These are phyloP conservation scores for Trifolium repens DNA, from an alignment of 306 rosid species.

Conservation along the genomic window DNA sequence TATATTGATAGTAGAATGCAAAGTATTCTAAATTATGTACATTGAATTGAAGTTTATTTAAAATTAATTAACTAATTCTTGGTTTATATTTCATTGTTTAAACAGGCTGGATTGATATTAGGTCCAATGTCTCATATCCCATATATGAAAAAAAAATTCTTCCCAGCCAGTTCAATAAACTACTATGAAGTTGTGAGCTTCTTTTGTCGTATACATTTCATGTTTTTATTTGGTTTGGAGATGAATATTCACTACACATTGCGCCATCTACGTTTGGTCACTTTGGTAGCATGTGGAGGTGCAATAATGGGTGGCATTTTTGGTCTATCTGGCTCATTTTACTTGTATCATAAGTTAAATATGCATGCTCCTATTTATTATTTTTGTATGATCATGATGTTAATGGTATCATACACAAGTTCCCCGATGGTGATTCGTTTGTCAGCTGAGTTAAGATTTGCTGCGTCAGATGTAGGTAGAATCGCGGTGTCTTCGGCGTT, in stretches of 20 bases:
- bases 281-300: slow-evolving; percentile 65
- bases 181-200: slow-evolving; percentile 88
- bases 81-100: slow-evolving; percentile 6
- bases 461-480: slow-evolving; percentile 66
- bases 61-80: neutral
- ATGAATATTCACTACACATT: slow-evolving; percentile 52
- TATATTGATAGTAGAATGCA: too few species aligned
- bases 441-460: slow-evolving; percentile 67
- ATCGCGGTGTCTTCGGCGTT: slow-evolving; percentile 63
- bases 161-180: slow-evolving; percentile 67
- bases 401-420: slow-evolving; percentile 68
- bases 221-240: slow-evolving; percentile 84
- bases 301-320: slow-evolving; percentile 47
- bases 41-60: neutral
- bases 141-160: slow-evolving; percentile 49
- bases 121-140: slow-evolving; percentile 75
- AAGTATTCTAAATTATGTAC: too few species aligned
- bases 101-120: slow-evolving; percentile 83
- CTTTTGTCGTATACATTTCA: slow-evolving; percentile 79
- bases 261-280: slow-evolving; percentile 50
- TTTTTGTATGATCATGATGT: slow-evolving; percentile 52
- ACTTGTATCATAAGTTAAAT: slow-evolving; percentile 47
- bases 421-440: slow-evolving; percentile 85
- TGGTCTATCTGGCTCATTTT: slow-evolving; percentile 67
- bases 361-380: neutral